Evolutionary conservation across 768 basidiomycete species (phyloP).

Genomic region (Crassisporium funariophilum): DNA sequence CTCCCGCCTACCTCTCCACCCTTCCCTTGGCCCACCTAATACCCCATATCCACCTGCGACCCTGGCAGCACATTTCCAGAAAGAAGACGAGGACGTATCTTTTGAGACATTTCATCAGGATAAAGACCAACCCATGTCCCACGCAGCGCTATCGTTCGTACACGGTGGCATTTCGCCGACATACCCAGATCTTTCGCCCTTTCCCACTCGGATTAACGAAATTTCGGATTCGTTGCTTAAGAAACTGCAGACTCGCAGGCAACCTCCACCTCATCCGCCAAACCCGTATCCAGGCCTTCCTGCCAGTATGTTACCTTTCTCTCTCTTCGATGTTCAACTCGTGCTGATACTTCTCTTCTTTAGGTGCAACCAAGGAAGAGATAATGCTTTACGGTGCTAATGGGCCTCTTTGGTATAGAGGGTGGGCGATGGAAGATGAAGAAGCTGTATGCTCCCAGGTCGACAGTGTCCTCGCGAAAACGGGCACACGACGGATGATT

Average conservation of each 20-base stretch:
- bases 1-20: constrained; percentile 80
- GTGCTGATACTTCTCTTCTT: constrained; percentile 26
- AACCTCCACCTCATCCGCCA: constrained; percentile 83
- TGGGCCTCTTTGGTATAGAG: constrained; percentile 94
- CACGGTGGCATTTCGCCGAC: constrained; percentile 88
- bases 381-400: constrained; percentile 68
- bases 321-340: background rate
- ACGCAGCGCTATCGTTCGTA: constrained; percentile 86
- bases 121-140: constrained; percentile 56
- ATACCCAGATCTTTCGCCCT: constrained; percentile 76
- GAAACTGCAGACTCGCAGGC: constrained; percentile 66
- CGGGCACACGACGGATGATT: constrained; percentile 85
- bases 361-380: constrained; percentile 66
- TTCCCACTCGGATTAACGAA: constrained; percentile 81
- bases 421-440: constrained; percentile 82
- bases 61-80: constrained; percentile 31
- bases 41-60: constrained; percentile 51
- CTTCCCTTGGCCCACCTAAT: constrained; percentile 66
- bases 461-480: constrained; percentile 66
- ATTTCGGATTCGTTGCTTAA: constrained; percentile 68
- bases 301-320: constrained; percentile 32
- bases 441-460: constrained; percentile 70
- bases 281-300: constrained; percentile 76
- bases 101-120: constrained; percentile 6
- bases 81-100: constrained; percentile 23